Conservation (phyloP, 2,329 filamentous ascomycete genomes). For the Paramyrothecium sp. region DNA sequence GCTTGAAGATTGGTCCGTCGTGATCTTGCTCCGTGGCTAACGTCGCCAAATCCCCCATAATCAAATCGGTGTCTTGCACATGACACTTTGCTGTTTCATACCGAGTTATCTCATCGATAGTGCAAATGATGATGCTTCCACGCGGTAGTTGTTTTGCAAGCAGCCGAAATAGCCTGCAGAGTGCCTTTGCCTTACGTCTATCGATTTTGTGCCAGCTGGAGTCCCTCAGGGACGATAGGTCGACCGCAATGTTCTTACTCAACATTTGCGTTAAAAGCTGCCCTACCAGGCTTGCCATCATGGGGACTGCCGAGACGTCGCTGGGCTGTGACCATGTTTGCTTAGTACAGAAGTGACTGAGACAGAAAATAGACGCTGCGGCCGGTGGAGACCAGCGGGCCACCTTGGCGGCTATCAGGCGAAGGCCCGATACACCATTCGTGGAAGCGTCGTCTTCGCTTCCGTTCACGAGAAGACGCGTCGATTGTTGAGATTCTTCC, state of each 20-base stretch:
- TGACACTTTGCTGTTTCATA: too few relatives aligned
- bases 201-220: neutral
- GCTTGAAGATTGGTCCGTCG: too few relatives aligned
- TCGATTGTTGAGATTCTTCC: neutral
- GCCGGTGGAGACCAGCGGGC: neutral
- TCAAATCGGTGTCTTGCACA: too few relatives aligned
- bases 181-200: neutral
- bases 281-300: neutral
- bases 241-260: neutral
- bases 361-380: neutral
- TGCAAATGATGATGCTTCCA: neutral
- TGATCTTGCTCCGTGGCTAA: too few relatives aligned
- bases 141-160: neutral
- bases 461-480: slow-evolving; percentile 4
- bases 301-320: neutral
- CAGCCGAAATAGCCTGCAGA: neutral
- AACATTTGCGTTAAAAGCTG: neutral
- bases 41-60: too few relatives aligned
- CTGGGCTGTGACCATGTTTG: neutral
- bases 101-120: neutral
- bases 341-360: neutral
- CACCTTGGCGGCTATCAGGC: slow-evolving; percentile 6
- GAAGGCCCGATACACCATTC: slow-evolving; percentile 4
- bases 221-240: too few relatives aligned
- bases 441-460: slow-evolving; percentile 2